Evolutionary conservation across 371 early-diverging fungal genomes (phyloP).

Genomic region (Rhizopus microsporus): DNA sequence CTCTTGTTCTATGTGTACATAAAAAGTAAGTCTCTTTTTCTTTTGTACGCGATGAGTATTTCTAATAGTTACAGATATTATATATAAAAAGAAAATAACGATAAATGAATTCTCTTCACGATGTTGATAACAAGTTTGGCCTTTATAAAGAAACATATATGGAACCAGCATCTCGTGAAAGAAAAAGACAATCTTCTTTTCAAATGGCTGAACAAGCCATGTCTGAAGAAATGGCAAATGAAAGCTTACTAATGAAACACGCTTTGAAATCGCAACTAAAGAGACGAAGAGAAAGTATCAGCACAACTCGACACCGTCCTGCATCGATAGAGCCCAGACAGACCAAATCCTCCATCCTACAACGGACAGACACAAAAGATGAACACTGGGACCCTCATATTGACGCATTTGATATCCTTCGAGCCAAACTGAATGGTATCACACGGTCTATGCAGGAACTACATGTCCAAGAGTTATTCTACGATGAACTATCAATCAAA

Average conservation of each 20-base stretch:
- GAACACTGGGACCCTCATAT: conserved; percentile 46
- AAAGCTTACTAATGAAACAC: conserved; percentile 20
- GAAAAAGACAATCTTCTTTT: neutral
- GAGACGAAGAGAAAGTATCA: conserved; percentile 38
- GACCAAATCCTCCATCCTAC: conserved; percentile 32
- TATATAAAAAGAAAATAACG: neutral
- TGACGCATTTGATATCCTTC: conserved; percentile 48
- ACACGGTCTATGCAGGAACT: conserved; percentile 51
- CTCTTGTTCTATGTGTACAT: neutral
- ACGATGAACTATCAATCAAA: conserved; percentile 28
- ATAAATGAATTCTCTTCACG: neutral
- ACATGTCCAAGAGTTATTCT: conserved; percentile 44
- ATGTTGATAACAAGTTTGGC: neutral
- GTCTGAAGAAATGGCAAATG: conserved; percentile 1
- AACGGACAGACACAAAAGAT: conserved; percentile 6
- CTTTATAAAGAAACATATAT: neutral
- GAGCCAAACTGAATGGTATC: conserved; percentile 49
- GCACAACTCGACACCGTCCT: conserved; percentile 18
- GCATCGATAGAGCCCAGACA: conserved; percentile 28
- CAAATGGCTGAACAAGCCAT: neutral
- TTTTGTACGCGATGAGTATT: neutral
- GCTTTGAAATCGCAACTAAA: conserved; percentile 15
- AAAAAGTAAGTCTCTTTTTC: neutral
- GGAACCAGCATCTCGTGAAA: neutral
- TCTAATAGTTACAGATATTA: neutral